Conservation (phyloP, 2,329 filamentous ascomycete species). For the Rugonectria rugulosa region DNA sequence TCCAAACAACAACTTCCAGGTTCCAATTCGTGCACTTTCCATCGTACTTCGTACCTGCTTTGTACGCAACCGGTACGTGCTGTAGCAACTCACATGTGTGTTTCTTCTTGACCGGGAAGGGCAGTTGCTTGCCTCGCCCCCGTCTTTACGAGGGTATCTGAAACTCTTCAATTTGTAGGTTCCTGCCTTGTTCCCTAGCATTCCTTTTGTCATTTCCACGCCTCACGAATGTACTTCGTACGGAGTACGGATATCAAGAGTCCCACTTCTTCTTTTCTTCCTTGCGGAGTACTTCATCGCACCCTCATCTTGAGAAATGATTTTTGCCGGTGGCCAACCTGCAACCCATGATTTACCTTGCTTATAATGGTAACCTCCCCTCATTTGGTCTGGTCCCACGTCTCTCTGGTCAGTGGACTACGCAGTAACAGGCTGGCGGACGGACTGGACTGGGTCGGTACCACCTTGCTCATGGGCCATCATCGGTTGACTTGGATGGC, state of each 20-base stretch:
- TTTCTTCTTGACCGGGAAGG: no score
- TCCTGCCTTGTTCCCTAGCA: not conserved
- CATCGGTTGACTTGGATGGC: conserved; percentile 1
- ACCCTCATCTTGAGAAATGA: not conserved
- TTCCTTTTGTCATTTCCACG: not conserved
- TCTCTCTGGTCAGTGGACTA: not conserved
- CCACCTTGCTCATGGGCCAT: conserved; percentile 7
- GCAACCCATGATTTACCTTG: not conserved
- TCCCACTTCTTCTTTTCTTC: not conserved
- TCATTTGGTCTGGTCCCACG: not conserved
- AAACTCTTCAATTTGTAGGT: conserved; percentile 3
- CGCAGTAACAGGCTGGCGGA: not conserved
- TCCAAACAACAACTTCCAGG: no score
- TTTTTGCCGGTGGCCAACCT: not conserved
- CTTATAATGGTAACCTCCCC: not conserved
- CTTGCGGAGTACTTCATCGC: no score
- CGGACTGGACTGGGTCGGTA: conserved; percentile 11
- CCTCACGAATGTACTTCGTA: no score
- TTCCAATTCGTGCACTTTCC: no score
- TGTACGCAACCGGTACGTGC: no score
- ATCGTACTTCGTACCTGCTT: no score
- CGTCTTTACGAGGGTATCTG: not conserved
- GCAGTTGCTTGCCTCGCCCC: not conserved
- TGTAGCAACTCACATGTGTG: no score
- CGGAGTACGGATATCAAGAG: no score